A percentile compares a stretch with the other conserved stretches of the same genome.
These are phyloP conservation scores for Citrus maxima DNA, from an alignment of 345 rosid species.

Conservation along the genomic window DNA sequence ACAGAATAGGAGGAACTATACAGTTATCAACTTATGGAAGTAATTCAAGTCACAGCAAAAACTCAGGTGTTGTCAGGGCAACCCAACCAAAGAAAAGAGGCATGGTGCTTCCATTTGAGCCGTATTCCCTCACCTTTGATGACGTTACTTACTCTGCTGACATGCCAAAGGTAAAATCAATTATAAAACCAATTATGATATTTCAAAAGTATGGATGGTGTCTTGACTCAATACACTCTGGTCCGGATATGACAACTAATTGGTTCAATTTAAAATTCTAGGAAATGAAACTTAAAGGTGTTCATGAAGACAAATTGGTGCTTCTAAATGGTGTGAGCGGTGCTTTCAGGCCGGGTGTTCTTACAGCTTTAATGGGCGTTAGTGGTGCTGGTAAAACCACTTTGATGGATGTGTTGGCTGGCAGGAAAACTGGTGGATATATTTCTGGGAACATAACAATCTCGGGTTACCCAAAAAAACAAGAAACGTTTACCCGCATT, in stretches of 20 bases:
- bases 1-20: conserved; percentile 24
- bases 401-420: conserved; percentile 56
- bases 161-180: conserved; percentile 51
- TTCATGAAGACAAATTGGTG: conserved; percentile 39
- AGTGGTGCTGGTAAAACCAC: conserved; percentile 62
- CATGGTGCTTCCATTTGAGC: conserved; percentile 63
- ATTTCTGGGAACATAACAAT: conserved; percentile 37
- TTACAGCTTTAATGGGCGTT: conserved; percentile 61
- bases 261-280: conserved; percentile 8
- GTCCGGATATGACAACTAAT: not conserved
- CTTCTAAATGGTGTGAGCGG: conserved; percentile 54
- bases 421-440: conserved; percentile 56
- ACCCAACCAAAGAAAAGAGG: conserved; percentile 28
- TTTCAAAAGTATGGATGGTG: not conserved
- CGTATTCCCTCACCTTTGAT: conserved; percentile 47
- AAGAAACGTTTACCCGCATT: conserved; percentile 54
- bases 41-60: conserved; percentile 3
- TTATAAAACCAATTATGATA: no score
- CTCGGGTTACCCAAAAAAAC: conserved; percentile 55
- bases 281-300: conserved; percentile 51
- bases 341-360: conserved; percentile 51
- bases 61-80: conserved; percentile 16
- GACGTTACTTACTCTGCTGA: conserved; percentile 47
- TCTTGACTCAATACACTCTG: not conserved
- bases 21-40: conserved; percentile 24